These are phyloP conservation scores for Globisporangium cystogenes DNA, from an alignment of 352 stramenopile genomes.

Conservation along the genomic window DNA sequence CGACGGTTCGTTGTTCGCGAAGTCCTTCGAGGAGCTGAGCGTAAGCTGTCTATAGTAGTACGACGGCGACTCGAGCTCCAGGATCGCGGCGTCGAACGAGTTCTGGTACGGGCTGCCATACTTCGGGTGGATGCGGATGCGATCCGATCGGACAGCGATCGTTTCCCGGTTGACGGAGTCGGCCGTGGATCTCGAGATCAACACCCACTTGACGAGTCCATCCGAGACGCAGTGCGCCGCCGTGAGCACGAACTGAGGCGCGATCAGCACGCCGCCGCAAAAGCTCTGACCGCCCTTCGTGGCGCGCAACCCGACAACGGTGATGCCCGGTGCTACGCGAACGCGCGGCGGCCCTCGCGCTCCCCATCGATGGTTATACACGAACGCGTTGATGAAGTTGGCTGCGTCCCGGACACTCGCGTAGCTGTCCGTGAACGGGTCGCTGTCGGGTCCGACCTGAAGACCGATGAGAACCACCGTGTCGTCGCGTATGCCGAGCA, in stretches of 20 bases:
- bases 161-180: too few species aligned
- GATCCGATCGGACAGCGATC: too few species aligned
- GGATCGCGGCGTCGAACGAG: constrained; percentile 14
- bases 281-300: constrained; percentile 1
- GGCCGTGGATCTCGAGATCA: too few species aligned
- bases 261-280: constrained; percentile 2
- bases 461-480: too few species aligned
- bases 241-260: constrained; percentile 5
- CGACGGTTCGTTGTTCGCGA: constrained; percentile 6
- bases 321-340: too few species aligned
- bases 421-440: too few species aligned
- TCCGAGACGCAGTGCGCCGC: constrained; percentile 8
- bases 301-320: background rate
- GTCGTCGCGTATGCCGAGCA: too few species aligned
- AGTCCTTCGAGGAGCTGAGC: background rate
- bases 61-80: constrained; percentile 13
- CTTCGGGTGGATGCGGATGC: constrained; percentile 23
- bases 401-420: too few species aligned
- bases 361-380: too few species aligned
- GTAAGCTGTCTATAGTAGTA: constrained; percentile 1
- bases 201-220: constrained; percentile 16
- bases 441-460: too few species aligned
- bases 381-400: too few species aligned
- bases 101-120: constrained; percentile 10
- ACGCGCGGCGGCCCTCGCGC: too few species aligned